A percentile compares a stretch with the other conserved stretches of the same genome.
These are phyloP conservation scores for Acrodontium crateriforme DNA, from an alignment of 2,329 filamentous ascomycete species.

Conservation along the genomic window DNA sequence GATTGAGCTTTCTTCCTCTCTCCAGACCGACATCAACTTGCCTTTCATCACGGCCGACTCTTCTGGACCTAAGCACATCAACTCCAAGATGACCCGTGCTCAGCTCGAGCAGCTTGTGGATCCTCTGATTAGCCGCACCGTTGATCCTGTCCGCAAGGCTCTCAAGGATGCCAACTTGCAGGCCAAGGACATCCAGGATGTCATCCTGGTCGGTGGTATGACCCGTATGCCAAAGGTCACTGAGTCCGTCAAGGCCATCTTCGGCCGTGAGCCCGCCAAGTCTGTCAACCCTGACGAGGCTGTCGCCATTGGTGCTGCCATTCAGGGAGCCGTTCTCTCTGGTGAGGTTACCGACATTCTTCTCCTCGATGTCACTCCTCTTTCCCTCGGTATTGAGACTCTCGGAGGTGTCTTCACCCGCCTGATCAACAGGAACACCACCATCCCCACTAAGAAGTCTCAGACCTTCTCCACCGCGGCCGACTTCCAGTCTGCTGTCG, in stretches of 20 bases:
- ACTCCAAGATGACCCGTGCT: conserved; percentile 80
- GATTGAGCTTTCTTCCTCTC: conserved; percentile 91
- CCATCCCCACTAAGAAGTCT: conserved; percentile 98
- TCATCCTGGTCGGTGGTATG: conserved; percentile 97
- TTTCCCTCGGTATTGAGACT: conserved; percentile 97
- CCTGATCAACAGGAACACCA: conserved; percentile 97
- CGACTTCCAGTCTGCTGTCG: conserved; percentile 95
- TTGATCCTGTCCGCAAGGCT: conserved; percentile 90
- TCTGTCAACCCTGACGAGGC: conserved; percentile 98
- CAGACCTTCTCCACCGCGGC: conserved; percentile 95
- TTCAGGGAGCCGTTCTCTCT: conserved; percentile 91
- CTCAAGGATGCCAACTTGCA: conserved; percentile 87
- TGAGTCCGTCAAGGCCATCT: conserved; percentile 92
- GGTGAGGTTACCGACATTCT: conserved; percentile 95
- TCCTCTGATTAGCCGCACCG: conserved; percentile 70
- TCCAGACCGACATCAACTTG: conserved; percentile 95
- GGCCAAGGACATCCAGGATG: conserved; percentile 90
- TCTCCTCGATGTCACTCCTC: conserved; percentile 85
- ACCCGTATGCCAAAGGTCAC: conserved; percentile 98
- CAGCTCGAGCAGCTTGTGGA: conserved; percentile 91
- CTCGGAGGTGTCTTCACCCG: conserved; percentile 96
- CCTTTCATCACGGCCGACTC: conserved; percentile 96
- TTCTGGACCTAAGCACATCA: conserved; percentile 96
- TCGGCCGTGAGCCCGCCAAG: conserved; percentile 92
- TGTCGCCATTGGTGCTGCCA: conserved; percentile 91